Base-by-base conservation (phyloP, 352 stramenopile genomes). In the Pythium chondricola region DNA sequence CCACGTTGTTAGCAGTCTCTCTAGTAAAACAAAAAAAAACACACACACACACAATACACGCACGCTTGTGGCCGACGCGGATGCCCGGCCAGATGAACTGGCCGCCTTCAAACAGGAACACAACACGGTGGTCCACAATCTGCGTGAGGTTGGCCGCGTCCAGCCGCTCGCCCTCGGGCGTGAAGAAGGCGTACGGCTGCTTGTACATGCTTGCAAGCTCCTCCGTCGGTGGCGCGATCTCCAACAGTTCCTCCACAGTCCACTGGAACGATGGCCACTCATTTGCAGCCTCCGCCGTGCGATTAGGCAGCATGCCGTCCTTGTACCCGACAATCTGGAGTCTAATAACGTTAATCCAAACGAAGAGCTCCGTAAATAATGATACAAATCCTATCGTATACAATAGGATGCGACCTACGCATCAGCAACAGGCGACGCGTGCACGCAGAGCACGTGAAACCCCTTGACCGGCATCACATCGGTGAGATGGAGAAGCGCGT, bases 41-140 rank as follows among this genome's bases (percentile, higher is more conserved):
- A 20, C 7, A 3, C 22, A 8, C 7, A 29, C 9, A 8, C n/a
- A 30, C 25, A 6, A 27, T 16, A 3, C 6, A 51, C 55, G 37
- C 39, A 83, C 76, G 78, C 55, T 83, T 83, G 62, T 87, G 72
- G 42, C 74, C 74, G 38, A 89, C 61, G 25, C 63, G 58, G 48
- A 87, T 58, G 2, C 74, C 78, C 16, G 78, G 78, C 73, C 78
- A 89, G 48, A 87, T 79, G 52, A 89, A 87, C 43, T 86, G 73
- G 0, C 73, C 78, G 32, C 78, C 74, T 56, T 90, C 78, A 42
- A 90, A 85, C 20, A 90, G 49, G 43, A 79, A 90, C 29, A 86
- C 73, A 41, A 85, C 45, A n/a, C 40, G 51, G 49, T 76, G 66
- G n/a, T n/a, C n/a, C 17, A 55, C 51, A 41, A 86, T 56, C n/a